phyloP scores from a whole-genome alignment of 2,329 filamentous ascomycete genomes.

The Pseudofabraea citricarpa region DNA sequence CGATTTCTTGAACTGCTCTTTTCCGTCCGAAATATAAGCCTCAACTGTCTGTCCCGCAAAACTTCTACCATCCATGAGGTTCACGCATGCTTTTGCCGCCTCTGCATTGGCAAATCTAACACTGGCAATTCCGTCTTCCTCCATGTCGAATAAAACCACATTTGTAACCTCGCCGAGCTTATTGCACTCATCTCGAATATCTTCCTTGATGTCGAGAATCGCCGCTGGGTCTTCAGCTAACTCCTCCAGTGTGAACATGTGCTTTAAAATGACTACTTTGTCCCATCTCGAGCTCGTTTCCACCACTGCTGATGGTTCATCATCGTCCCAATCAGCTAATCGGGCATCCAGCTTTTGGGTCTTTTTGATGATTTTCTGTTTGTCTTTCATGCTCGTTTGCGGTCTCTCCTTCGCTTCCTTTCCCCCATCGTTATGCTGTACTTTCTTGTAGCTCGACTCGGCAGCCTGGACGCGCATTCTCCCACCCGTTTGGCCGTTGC shows the following conservation, averaged over 20 bases:
- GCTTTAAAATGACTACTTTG: constrained; percentile 80
- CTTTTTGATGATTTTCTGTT: constrained; percentile 86
- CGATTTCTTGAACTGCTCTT: constrained; percentile 69
- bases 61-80: constrained; percentile 72
- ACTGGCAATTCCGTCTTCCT: constrained; percentile 77
- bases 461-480: constrained; percentile 79
- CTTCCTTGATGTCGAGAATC: constrained; percentile 87
- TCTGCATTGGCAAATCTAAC: constrained; percentile 73
- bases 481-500: constrained; percentile 41
- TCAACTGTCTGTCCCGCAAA: constrained; percentile 70
- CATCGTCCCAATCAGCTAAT: constrained; percentile 92
- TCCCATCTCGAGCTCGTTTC: constrained; percentile 59
- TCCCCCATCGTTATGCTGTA: constrained; percentile 55
- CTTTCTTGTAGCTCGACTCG: constrained; percentile 88
- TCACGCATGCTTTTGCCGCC: constrained; percentile 67
- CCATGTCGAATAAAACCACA: constrained; percentile 83
- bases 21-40: constrained; percentile 66
- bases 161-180: constrained; percentile 88
- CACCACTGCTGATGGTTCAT: constrained; percentile 61
- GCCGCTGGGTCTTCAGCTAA: constrained; percentile 79
- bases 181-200: constrained; percentile 83
- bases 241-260: constrained; percentile 88
- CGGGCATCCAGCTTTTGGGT: constrained; percentile 89
- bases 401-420: constrained; percentile 40
- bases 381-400: constrained; percentile 58